Conservation (phyloP, 73 alveolate species). For the Stentor roeselii region DNA sequence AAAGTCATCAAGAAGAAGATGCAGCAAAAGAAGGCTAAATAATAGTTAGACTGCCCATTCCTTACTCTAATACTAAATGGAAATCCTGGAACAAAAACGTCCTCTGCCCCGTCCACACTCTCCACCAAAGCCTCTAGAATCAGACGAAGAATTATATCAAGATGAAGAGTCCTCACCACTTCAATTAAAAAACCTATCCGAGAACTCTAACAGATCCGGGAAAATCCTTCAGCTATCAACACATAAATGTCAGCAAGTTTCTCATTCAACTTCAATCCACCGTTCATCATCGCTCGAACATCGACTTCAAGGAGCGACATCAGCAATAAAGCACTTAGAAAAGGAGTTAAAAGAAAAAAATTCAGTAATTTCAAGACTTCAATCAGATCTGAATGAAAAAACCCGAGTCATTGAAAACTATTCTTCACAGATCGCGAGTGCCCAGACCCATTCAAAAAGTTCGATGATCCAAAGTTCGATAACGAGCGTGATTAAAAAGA, state of each 20-base stretch:
- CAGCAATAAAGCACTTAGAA: constrained; percentile 1
- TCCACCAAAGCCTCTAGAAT: not conserved
- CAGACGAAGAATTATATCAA: not conserved
- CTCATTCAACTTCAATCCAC: not conserved
- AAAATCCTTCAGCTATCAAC: not conserved
- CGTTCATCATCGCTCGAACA: not conserved
- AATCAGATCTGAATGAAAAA: not conserved
- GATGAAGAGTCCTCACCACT: not conserved
- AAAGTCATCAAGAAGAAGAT: constrained; percentile 42
- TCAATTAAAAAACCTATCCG: not conserved
- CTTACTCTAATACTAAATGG: constrained; percentile 11
- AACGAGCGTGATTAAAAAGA: not conserved
- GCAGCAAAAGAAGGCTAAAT: constrained; percentile 41
- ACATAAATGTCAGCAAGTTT: not conserved
- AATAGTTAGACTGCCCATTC: no score
- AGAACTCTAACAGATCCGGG: not conserved
- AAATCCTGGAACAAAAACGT: constrained; percentile 16
- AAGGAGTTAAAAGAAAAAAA: constrained; percentile 13
- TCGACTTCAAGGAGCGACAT: constrained; percentile 23
- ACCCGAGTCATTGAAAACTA: not conserved
- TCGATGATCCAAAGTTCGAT: constrained; percentile 13
- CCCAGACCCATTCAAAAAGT: not conserved
- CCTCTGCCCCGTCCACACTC: constrained; percentile 5
- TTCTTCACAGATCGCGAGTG: not conserved
- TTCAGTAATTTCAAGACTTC: not conserved